Evolutionary conservation across 148 eudicot species (phyloP), one percentile per base, ranked within the genome.

Genomic region (Vaccinium vitisidaea): DNA sequence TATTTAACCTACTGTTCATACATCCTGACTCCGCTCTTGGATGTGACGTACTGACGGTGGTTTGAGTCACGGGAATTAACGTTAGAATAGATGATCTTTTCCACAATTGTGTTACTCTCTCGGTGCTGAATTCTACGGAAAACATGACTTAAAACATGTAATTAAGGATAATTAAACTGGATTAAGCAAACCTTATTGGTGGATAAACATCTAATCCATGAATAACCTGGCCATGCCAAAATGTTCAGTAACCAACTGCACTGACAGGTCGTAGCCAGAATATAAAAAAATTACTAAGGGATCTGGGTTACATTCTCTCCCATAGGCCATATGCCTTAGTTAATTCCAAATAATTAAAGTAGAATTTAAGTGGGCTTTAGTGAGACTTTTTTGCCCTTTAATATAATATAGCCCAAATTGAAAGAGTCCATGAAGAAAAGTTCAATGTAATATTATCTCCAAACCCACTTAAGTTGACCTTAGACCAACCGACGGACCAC

Each of bases 401-500:
- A 7, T 0, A 63, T n/a, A 8, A 2, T 23, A 23, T 61, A 61
- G 6, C 30, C 27, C 10, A 65, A 9, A 7, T 65, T 65, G 71
- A 65, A 65, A 23, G 71, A 23, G 71, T 65, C 30, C 30, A 10
- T 2, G 30, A 65, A 65, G 71, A 65, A 65, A 65, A 11, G 14
- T 65, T 65, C 32, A 65, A 65, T 50, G 46, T 10, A 8, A 43
- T 43, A 43, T 43, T 65, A 10, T 23, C 71, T 65, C 25, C 2
- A 65, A 65, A 65, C 71, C 71, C 71, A 23, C 71, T 23, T 8
- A 19, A 32, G 87, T 71, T 71, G 87, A 59, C 87, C 19, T 75
- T 85, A 2, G 84, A 81, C 87, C 84, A 63, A 71, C 53, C 82
- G 67, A 49, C 49, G 82, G 49, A 8, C 46, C 61, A 85, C 61